These are phyloP conservation scores for Angomonas deanei DNA, from an alignment of 208 protist species.

Conservation along the genomic window DNA sequence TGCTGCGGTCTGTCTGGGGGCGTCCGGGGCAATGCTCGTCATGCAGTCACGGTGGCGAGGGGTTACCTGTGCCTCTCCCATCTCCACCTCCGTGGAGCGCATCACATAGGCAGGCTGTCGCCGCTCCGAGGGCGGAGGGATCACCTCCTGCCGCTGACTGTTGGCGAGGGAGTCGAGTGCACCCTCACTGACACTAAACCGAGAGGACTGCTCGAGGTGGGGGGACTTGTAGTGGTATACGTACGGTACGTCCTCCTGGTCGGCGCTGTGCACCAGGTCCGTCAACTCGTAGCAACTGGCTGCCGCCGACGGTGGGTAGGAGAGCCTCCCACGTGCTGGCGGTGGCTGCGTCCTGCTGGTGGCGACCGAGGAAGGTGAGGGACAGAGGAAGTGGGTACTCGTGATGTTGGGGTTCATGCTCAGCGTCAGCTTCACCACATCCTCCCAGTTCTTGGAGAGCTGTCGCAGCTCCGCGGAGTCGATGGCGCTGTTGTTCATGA, in stretches of 20 bases:
- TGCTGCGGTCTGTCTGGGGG: background rate
- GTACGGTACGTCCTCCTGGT: background rate
- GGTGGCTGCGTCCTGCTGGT: background rate
- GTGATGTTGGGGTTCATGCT: slow-evolving; percentile 36
- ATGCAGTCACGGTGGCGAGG: too few species aligned
- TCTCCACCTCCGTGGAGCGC: slow-evolving; percentile 22
- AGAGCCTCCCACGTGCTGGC: too few species aligned
- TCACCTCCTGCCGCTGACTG: slow-evolving; percentile 23
- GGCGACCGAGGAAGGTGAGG: slow-evolving; percentile 11
- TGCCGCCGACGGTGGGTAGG: too few species aligned
- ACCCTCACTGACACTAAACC: background rate
- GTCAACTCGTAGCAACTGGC: background rate
- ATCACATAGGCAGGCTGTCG: slow-evolving; percentile 29
- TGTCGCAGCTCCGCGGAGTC: slow-evolving; percentile 21
- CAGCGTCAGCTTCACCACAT: slow-evolving; percentile 43
- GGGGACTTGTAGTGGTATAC: background rate
- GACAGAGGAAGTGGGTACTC: slow-evolving; percentile 39
- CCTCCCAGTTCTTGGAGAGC: slow-evolving; percentile 28
- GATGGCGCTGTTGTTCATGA: slow-evolving; percentile 31
- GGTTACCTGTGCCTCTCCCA: too few species aligned
- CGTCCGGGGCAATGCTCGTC: background rate
- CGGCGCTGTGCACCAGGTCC: too few species aligned
- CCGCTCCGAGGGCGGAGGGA: slow-evolving; percentile 21
- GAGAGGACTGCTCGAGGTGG: background rate
- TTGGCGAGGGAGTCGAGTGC: slow-evolving; percentile 22